These are phyloP conservation scores for Sporothrix schenckii DNA, from an alignment of 2,329 filamentous ascomycete species.

Conservation along the genomic window DNA sequence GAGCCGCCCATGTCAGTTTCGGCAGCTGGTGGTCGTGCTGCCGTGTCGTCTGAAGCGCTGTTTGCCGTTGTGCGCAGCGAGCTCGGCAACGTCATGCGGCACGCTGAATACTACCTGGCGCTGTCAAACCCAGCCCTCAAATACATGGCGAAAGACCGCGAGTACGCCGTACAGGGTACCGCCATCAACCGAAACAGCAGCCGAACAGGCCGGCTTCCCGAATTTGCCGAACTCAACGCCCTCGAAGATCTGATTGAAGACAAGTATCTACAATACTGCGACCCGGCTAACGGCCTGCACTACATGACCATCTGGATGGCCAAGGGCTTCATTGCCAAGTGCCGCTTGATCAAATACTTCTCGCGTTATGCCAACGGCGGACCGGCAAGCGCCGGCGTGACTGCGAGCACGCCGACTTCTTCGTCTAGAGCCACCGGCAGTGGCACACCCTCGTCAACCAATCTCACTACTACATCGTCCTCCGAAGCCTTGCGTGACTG, in stretches of 20 bases:
- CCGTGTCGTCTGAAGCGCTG: constrained; percentile 47
- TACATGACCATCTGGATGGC: constrained; percentile 47
- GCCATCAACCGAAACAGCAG: not conserved
- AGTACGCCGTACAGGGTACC: not conserved
- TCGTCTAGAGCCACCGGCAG: constrained; percentile 25
- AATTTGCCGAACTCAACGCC: constrained; percentile 40
- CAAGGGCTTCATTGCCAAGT: constrained; percentile 52
- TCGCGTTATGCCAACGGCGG: not conserved
- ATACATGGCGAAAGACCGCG: constrained; percentile 36
- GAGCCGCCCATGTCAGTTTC: not conserved
- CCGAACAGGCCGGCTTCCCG: constrained; percentile 31
- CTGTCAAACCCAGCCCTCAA: constrained; percentile 44
- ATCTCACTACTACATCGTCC: not conserved
- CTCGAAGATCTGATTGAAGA: constrained; percentile 51
- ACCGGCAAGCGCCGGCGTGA: not conserved
- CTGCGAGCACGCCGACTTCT: constrained; percentile 26
- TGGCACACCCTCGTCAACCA: not conserved
- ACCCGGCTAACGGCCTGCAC: constrained; percentile 47
- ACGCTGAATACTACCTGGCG: constrained; percentile 43
- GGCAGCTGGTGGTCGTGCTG: not conserved
- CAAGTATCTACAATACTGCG: constrained; percentile 50
- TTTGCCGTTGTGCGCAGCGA: constrained; percentile 49
- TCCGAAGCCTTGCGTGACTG: constrained; percentile 36
- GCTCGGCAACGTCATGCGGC: constrained; percentile 47
- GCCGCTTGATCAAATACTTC: constrained; percentile 52